phyloP scores from a whole-genome alignment of 345 rosid genomes.

The Adansonia digitata region DNA sequence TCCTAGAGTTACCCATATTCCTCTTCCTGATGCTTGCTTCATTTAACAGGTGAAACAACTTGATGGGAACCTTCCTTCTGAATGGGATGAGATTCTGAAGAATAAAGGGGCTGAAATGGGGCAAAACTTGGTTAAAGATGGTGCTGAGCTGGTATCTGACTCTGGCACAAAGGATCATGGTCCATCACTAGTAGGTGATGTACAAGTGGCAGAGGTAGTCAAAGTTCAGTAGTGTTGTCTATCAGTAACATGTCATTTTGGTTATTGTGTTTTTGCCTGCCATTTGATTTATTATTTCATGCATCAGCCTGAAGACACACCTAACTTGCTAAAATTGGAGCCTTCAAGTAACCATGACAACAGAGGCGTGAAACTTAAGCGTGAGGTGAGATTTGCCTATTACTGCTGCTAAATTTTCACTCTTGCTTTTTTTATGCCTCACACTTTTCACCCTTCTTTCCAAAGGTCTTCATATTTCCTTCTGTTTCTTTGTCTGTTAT shows the following conservation, averaged over 20 bases:
- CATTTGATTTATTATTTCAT: slow-evolving; percentile 1
- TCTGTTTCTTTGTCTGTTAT: neutral
- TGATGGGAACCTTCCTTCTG: slow-evolving; percentile 56
- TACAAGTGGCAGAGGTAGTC: slow-evolving; percentile 24
- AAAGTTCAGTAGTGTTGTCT: neutral
- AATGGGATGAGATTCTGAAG: slow-evolving; percentile 53
- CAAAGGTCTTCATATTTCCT: neutral
- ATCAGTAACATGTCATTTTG: neutral
- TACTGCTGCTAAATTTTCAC: neutral
- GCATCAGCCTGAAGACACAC: neutral
- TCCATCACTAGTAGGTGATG: slow-evolving; percentile 13
- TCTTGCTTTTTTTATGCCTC: neutral
- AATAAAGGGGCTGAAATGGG: slow-evolving; percentile 22
- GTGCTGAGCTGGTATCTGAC: slow-evolving; percentile 25
- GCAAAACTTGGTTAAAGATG: slow-evolving; percentile 20
- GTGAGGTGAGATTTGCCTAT: slow-evolving; percentile 35
- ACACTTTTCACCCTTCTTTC: neutral
- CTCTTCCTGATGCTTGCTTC: neutral
- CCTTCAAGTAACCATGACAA: neutral
- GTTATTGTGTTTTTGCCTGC: neutral
- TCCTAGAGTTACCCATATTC: neutral
- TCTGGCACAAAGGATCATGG: slow-evolving; percentile 18
- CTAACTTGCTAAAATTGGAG: neutral
- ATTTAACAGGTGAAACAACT: slow-evolving; percentile 55
- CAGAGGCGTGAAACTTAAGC: neutral